Evolutionary conservation across 148 eudicot species (phyloP).

Genomic region (Amaranthus palmeri): DNA sequence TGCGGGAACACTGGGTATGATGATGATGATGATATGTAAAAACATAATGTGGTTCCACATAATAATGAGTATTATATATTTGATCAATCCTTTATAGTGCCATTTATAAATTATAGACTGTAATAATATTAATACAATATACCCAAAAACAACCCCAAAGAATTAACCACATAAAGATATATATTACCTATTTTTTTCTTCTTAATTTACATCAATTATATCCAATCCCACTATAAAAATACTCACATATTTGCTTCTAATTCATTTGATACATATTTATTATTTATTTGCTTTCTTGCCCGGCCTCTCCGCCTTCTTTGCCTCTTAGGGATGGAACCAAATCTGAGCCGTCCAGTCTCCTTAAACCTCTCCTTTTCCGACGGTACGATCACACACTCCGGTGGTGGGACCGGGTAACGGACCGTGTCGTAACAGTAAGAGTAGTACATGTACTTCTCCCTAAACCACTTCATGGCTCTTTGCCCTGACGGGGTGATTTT

Average conservation of each 20-base stretch:
- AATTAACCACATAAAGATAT: no score
- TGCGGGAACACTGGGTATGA: no score
- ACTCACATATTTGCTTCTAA: background rate
- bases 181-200: constrained; percentile 2
- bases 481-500: constrained; percentile 45
- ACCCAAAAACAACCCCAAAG: no score
- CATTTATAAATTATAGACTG: no score
- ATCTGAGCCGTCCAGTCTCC: constrained; percentile 65
- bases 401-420: constrained; percentile 54
- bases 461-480: constrained; percentile 58
- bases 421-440: constrained; percentile 69
- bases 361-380: constrained; percentile 53
- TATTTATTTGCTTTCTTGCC: constrained; percentile 12
- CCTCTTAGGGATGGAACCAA: constrained; percentile 41
- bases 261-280: background rate
- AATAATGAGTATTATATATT: no score
- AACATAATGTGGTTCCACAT: no score
- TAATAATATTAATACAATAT: no score
- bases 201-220: constrained; percentile 5
- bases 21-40: no score
- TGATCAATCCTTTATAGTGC: no score
- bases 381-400: constrained; percentile 65
- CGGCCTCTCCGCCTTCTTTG: constrained; percentile 24
- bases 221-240: background rate
- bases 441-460: constrained; percentile 77